phyloP scores from a whole-genome alignment of 2,329 filamentous ascomycete species.

The Tolypocladium sp. region DNA sequence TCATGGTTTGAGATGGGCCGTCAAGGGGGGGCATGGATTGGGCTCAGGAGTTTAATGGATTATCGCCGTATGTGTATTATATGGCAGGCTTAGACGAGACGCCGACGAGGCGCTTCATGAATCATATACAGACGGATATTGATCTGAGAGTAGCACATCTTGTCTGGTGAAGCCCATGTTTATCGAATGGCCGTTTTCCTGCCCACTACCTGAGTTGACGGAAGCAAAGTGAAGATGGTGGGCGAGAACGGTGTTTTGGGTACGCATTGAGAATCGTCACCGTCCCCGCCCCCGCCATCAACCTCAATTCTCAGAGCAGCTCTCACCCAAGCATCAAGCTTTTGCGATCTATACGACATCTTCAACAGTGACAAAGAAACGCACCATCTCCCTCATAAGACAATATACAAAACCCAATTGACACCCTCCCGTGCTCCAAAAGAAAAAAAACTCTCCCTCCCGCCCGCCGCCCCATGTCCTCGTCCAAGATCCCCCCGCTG shows the following conservation, averaged over 20 bases:
- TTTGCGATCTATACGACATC: background rate
- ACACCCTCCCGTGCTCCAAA: background rate
- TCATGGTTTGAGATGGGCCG: background rate
- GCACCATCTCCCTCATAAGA: background rate
- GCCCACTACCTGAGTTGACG: too few species aligned
- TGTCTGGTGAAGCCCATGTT: background rate
- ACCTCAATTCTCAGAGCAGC: background rate
- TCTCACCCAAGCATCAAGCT: background rate
- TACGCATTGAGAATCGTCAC: background rate
- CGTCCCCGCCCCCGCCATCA: background rate
- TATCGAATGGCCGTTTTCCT: background rate
- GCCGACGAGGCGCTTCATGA: background rate
- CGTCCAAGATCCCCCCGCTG: conserved; percentile 42
- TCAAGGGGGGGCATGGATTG: background rate
- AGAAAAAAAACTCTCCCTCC: background rate
- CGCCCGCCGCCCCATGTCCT: conserved; percentile 14
- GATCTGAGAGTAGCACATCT: background rate
- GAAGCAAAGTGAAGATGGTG: too few species aligned
- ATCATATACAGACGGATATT: background rate
- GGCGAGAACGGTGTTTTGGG: background rate
- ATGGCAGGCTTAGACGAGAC: background rate
- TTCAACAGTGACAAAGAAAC: background rate
- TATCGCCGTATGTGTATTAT: background rate
- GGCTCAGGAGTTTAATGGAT: background rate
- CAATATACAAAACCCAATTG: background rate